A percentile compares a stretch with the other conserved stretches of the same genome.
Conservation (phyloP, 2,329 filamentous ascomycete species). For the Sclerotinia trifoliorum region DNA sequence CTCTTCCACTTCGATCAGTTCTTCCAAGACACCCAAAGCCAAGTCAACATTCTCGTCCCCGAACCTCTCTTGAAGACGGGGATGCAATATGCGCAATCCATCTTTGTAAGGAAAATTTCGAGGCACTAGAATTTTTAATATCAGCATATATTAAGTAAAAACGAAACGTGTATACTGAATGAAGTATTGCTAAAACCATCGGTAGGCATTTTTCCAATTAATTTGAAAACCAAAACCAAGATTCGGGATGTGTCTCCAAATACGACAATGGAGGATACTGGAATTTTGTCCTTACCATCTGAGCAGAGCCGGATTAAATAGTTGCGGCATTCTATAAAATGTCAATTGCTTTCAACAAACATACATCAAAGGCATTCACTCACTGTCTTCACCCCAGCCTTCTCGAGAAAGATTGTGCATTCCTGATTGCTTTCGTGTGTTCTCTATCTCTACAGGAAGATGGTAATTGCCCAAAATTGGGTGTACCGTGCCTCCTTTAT, state of each 20-base stretch:
- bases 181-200: too few species aligned
- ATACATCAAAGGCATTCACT: background rate
- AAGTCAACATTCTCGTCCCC: slow-evolving; percentile 48
- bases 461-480: slow-evolving; percentile 20
- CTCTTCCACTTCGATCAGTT: slow-evolving; percentile 48
- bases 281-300: slow-evolving; percentile 7
- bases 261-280: background rate
- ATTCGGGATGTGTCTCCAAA: background rate
- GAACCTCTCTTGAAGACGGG: slow-evolving; percentile 46
- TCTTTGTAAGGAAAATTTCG: slow-evolving; percentile 49
- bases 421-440: slow-evolving; percentile 23
- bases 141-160: background rate
- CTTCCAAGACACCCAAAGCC: slow-evolving; percentile 48
- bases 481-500: background rate
- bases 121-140: slow-evolving; percentile 41
- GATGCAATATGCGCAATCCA: slow-evolving; percentile 46
- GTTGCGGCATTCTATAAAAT: slow-evolving; percentile 46
- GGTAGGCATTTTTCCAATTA: background rate
- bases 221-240: background rate
- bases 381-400: slow-evolving; percentile 30
- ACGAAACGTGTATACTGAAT: too few species aligned
- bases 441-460: slow-evolving; percentile 23
- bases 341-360: slow-evolving; percentile 3
- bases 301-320: slow-evolving; percentile 46
- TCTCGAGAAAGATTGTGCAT: slow-evolving; percentile 24